A percentile compares a stretch with the other conserved stretches of the same genome.
phyloP scores from a whole-genome alignment of 1,139 yeast genomes.

The Yamadazyma buinensis region DNA sequence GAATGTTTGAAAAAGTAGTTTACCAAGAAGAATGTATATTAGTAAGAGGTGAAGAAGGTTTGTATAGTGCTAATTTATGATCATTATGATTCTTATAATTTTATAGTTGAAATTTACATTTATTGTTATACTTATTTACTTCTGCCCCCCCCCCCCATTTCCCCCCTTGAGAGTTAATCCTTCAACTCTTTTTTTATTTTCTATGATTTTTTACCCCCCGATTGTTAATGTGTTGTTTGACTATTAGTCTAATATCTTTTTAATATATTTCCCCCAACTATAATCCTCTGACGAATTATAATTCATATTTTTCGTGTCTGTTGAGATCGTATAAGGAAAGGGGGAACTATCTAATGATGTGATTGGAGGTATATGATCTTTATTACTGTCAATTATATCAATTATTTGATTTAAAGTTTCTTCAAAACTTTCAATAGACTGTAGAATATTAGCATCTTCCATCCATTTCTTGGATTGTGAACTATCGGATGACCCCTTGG shows the following conservation, averaged over 20 bases:
- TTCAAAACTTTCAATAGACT: conserved; percentile 38
- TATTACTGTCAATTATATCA: conserved; percentile 49
- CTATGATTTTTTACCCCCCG: too few species aligned
- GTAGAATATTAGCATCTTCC: conserved; percentile 14
- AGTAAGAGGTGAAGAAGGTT: conserved; percentile 62
- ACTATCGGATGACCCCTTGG: background rate
- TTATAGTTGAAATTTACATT: too few species aligned
- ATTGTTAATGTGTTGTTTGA: too few species aligned
- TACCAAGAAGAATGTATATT: conserved; percentile 67
- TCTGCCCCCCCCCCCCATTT: too few species aligned
- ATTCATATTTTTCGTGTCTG: conserved; percentile 17
- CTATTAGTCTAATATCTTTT: conserved; percentile 38
- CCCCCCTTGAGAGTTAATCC: too few species aligned
- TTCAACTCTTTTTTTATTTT: too few species aligned
- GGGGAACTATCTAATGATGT: conserved; percentile 64
- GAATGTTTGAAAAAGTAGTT: conserved; percentile 44
- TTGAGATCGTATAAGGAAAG: conserved; percentile 52
- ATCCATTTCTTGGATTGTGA: conserved; percentile 1
- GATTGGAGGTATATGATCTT: conserved; percentile 71
- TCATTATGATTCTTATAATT: too few species aligned
- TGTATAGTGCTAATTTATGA: conserved; percentile 30
- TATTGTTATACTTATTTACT: too few species aligned
- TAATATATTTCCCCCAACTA: conserved; percentile 49
- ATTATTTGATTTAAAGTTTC: conserved; percentile 44
- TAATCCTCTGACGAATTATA: conserved; percentile 20